Evolutionary conservation across 805 yeast genomes (phyloP), one percentile per base, ranked within the genome.

Genomic region (Saccharomycopsis fermentans): DNA sequence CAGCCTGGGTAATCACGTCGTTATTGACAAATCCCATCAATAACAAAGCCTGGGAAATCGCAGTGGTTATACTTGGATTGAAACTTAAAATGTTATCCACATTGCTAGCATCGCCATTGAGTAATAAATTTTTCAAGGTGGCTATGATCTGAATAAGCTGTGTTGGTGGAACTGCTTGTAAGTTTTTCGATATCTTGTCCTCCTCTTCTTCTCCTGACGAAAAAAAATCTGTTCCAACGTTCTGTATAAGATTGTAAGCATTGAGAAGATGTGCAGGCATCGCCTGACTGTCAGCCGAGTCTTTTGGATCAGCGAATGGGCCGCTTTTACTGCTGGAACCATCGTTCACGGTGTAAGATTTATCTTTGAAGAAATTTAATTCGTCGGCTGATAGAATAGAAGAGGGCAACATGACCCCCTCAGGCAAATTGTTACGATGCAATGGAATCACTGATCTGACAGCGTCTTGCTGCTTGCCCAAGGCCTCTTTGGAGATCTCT

Each of bases 1-100:
- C 68, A 4, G 87, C 81, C 61, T 82, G 80, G 37, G 77, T 76
- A n/a, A 86, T 81, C n/a, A 84, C 86, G 52, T 81, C 82, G 40
- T 77, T 75, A 67, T 86, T 87, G 24, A 87, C 81, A 50, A 87
- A 76, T 0, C 94, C 95, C 91, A 87, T 86, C 54, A 86, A 74
- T 19, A 87, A 71, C 62, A 87, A 73, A 1, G 90, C 87, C 67
- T 87, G 94, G 0, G 91, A 82, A 1, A 88, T 83, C 1, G 87
- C 78, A 2, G 81, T 72, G 2, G 90, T 85, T 48, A 86, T 71
- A 54, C 81, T 71, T 17, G 83, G 83, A 63, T 81, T 71, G 64
- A 79, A 71, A 58, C 74, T 75, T 64, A 82, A 74, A 59, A 85
- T 74, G 59, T 78, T 78, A 57, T 78, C 74, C 24, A 83, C 83